Conservation (phyloP, 441 rosid genomes). For the Daphne laureola region DNA sequence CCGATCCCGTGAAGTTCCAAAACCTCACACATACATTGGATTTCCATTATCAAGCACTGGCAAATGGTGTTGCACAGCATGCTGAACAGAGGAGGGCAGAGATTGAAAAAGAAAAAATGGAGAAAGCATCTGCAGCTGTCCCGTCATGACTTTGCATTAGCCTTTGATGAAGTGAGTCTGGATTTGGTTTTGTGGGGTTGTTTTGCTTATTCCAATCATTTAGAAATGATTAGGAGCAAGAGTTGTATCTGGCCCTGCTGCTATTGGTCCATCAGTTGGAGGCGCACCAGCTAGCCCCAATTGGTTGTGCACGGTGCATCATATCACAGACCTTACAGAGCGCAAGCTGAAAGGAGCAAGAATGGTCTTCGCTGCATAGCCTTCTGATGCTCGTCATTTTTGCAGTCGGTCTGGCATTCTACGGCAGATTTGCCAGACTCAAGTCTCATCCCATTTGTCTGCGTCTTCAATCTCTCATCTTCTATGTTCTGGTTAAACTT, state of each 20-base stretch:
- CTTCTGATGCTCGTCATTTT: too few relatives aligned
- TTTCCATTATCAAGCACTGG: constrained; percentile 78
- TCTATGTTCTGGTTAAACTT: too few relatives aligned
- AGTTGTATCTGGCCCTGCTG: constrained; percentile 1
- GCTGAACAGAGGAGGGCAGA: constrained; percentile 88
- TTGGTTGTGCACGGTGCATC: too few relatives aligned
- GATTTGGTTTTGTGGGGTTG: background rate
- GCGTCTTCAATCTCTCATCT: too few relatives aligned
- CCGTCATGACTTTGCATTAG: constrained; percentile 13
- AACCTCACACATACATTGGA: constrained; percentile 73
- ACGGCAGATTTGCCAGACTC: too few relatives aligned
- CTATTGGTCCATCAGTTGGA: too few relatives aligned
- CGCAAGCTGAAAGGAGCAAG: too few relatives aligned
- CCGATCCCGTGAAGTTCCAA: constrained; percentile 64
- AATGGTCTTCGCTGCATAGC: too few relatives aligned
- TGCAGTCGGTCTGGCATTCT: too few relatives aligned
- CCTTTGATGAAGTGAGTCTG: background rate
- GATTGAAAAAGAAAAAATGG: constrained; percentile 75
- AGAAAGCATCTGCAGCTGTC: constrained; percentile 50
- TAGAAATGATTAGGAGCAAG: constrained; percentile 5
- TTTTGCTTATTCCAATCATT: constrained; percentile 2
- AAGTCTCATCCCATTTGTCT: too few relatives aligned
- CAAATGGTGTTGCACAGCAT: constrained; percentile 81
- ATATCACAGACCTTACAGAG: too few relatives aligned
- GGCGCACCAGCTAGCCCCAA: too few relatives aligned